Conservation (phyloP, 108 stramenopile genomes). For the Schizochytrium sp. region DNA sequence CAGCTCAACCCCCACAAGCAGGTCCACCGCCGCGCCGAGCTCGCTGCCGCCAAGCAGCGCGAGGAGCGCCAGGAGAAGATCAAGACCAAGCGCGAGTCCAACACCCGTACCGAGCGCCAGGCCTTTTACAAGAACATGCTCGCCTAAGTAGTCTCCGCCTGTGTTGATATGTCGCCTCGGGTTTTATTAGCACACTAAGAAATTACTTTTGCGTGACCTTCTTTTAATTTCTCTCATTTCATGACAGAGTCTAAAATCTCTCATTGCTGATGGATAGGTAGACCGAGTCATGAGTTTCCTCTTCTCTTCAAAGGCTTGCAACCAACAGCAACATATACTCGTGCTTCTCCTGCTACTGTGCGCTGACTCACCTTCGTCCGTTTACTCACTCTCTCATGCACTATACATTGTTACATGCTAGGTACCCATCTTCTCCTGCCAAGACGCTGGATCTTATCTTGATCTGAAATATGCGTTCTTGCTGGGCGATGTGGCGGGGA, state of each 20-base stretch:
- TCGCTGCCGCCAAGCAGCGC: not conserved
- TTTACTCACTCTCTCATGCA: no score
- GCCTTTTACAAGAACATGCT: conserved; percentile 42
- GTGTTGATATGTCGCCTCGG: not conserved
- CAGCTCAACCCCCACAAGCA: conserved; percentile 94
- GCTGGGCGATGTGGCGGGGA: no score
- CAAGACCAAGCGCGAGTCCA: conserved; percentile 59
- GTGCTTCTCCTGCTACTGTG: no score
- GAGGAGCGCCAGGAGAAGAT: conserved; percentile 36
- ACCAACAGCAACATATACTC: no score
- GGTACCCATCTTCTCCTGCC: no score
- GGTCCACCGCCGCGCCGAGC: conserved; percentile 80
- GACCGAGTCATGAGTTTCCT: no score
- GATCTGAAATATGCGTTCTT: no score
- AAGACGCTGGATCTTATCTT: no score
- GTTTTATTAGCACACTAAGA: not conserved
- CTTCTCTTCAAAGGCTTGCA: no score
- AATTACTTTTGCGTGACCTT: not conserved
- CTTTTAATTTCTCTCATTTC: not conserved
- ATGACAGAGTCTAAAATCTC: not conserved
- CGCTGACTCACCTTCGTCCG: no score
- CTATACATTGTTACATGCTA: no score
- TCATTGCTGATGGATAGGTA: no score
- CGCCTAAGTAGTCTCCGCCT: not conserved
- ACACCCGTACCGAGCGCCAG: conserved; percentile 10